Evolutionary conservation across 257 asterid genomes (phyloP), one percentile per base, ranked within the genome.

Genomic region (Perilla frutescens): DNA sequence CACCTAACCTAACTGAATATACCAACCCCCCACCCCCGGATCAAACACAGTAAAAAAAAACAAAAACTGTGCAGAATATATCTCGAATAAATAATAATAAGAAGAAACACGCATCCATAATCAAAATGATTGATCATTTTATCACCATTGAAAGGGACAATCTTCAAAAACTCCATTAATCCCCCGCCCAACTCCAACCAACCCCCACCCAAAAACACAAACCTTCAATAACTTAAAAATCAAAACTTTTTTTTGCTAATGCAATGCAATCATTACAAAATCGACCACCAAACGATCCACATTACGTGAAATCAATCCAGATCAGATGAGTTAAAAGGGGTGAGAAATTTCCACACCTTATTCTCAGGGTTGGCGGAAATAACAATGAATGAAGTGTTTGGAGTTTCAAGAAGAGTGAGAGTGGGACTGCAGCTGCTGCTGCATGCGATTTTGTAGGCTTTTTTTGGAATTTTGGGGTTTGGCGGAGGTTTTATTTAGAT

Each of bases 291-390:
- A 64, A 79, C 10, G 73, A 66, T 39, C 70, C 72, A 14, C 84
- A 81, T 77, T 79, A 53, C 78, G 34, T 3, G 75, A 70, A 59
- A 76, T 5, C 72, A 71, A 66, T 49, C 45, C 53, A 3, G 54
- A 60, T 3, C 1, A 32, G 34, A 37, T 31, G 61, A 31, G 20
- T 63, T 40, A 75, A 66, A 57, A 54, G 47, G 59, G 71, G 32
- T 15, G 63, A 61, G 64, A 55, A 58, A 61, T 40, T 7, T 8
- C 2, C 40, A 57, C 49, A 70, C 66, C 71, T 66, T 66, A 8
- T 26, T n/a, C 8, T 12, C 9, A 66, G 68, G 82, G 71, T 59
- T 41, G 81, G 87, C 85, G 88, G 88, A 81, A 54, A 64, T 13
- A 68, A 39, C 85, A 62, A 84, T 50, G 83, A 54, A 65, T 4